phyloP scores from a whole-genome alignment of 306 rosid genomes.

The Echinosophora koreensis region DNA sequence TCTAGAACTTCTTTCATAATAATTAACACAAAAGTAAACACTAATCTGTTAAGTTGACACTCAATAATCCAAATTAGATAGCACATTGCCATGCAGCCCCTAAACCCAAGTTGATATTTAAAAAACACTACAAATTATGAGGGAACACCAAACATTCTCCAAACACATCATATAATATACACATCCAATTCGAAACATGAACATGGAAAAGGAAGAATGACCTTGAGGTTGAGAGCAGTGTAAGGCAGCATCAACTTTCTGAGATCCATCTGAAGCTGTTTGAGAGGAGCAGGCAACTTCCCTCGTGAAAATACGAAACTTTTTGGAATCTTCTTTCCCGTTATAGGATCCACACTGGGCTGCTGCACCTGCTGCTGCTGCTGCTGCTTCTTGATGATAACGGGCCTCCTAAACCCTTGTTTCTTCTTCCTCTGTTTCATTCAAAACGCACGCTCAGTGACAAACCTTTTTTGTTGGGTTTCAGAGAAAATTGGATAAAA shows the following conservation, averaged over 20 bases:
- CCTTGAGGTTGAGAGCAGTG: constrained; percentile 90
- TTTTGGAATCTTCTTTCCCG: constrained; percentile 92
- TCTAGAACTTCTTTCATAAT: not conserved
- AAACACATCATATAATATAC: not conserved
- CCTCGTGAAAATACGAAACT: constrained; percentile 90
- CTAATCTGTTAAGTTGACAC: constrained; percentile 5
- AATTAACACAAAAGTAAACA: not conserved
- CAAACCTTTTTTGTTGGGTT: constrained; percentile 5
- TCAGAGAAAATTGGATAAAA: constrained; percentile 2
- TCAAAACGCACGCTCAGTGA: not conserved
- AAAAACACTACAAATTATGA: not conserved
- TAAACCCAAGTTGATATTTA: not conserved
- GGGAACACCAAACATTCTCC: constrained; percentile 2
- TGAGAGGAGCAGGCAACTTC: constrained; percentile 83
- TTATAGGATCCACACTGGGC: constrained; percentile 78
- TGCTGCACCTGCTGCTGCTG: constrained; percentile 42
- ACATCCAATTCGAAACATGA: not conserved
- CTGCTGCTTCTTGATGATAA: constrained; percentile 52
- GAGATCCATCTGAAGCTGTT: constrained; percentile 88
- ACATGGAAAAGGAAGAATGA: constrained; percentile 9
- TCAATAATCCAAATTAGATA: constrained; percentile 4
- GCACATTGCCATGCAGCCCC: constrained; percentile 1
- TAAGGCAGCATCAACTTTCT: constrained; percentile 88
- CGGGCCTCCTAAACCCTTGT: constrained; percentile 64
- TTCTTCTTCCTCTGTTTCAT: constrained; percentile 62